Conservation (phyloP, 495 filamentous ascomycete species). For the Penicillium lividum region DNA sequence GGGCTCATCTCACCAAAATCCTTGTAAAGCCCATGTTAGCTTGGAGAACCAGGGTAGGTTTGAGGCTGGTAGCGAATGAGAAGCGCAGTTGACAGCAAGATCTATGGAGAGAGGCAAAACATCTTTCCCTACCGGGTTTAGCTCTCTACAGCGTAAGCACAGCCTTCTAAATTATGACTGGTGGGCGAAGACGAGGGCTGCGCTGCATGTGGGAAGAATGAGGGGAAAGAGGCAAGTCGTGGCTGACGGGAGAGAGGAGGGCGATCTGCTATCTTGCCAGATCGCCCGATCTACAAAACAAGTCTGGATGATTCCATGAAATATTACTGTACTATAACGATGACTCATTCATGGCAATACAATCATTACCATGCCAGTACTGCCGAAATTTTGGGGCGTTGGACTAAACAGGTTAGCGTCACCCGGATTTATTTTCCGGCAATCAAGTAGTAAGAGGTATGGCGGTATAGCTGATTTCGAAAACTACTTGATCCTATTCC, state of each 20-base stretch:
- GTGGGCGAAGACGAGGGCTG: slow-evolving; percentile 7
- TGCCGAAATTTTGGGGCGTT: too few relatives aligned
- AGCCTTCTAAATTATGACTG: slow-evolving; percentile 19
- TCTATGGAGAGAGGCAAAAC: slow-evolving; percentile 6
- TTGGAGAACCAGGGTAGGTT: slow-evolving; percentile 5
- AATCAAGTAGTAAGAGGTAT: slow-evolving; percentile 11
- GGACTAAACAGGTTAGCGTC: neutral
- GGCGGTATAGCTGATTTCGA: slow-evolving; percentile 17
- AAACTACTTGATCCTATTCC: slow-evolving; percentile 8
- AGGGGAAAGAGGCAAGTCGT: neutral
- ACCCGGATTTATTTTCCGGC: neutral
- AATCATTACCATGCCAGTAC: too few relatives aligned
- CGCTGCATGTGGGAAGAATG: slow-evolving; percentile 17
- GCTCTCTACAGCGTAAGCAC: slow-evolving; percentile 17
- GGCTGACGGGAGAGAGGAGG: slow-evolving; percentile 8
- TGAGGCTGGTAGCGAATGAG: slow-evolving; percentile 11
- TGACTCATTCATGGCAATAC: too few relatives aligned
- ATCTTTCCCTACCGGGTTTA: slow-evolving; percentile 20
- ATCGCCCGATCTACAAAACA: slow-evolving; percentile 13
- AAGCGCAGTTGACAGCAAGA: neutral
- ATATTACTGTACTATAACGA: too few relatives aligned
- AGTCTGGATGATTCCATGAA: too few relatives aligned
- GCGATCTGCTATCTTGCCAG: slow-evolving; percentile 21
- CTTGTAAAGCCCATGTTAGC: slow-evolving; percentile 12
- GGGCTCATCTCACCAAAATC: slow-evolving; percentile 2